Conservation (phyloP, 1,139 yeast species). For the Eremothecium coryli region DNA sequence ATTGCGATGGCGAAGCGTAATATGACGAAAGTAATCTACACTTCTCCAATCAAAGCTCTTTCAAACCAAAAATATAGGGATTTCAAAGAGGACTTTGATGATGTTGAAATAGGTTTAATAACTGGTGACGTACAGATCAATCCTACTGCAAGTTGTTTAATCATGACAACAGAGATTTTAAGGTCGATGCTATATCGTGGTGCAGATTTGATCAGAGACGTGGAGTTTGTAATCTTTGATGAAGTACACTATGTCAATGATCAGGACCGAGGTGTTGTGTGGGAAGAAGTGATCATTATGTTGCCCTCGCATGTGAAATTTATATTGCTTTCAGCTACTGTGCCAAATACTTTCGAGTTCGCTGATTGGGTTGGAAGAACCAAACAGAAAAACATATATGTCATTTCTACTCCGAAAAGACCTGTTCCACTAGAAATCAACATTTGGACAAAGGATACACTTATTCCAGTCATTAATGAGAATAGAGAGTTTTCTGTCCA, state of each 20-base stretch:
- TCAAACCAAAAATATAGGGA: constrained; percentile 96
- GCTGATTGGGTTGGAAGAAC: constrained; percentile 99
- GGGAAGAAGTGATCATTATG: constrained; percentile 97
- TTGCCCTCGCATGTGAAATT: constrained; percentile 90
- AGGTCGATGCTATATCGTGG: constrained; percentile 91
- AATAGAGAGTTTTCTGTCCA: constrained; percentile 56
- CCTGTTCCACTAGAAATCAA: constrained; percentile 90
- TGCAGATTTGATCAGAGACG: constrained; percentile 91
- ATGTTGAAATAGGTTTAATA: constrained; percentile 90
- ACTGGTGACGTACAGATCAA: constrained; percentile 97
- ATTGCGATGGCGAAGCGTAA: constrained; percentile 88
- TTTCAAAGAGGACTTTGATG: constrained; percentile 64
- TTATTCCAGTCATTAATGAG: constrained; percentile 67
- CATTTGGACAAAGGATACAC: constrained; percentile 65
- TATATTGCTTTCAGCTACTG: constrained; percentile 87
- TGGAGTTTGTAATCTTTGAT: constrained; percentile 92
- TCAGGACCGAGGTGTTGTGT: constrained; percentile 94
- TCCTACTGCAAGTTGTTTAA: constrained; percentile 93
- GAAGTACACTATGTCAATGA: constrained; percentile 97
- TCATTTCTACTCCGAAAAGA: constrained; percentile 88
- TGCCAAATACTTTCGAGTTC: constrained; percentile 96
- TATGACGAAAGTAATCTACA: constrained; percentile 89
- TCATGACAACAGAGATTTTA: constrained; percentile 95
- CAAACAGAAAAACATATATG: constrained; percentile 89
- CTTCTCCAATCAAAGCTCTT: constrained; percentile 94